A percentile compares a stretch with the other conserved stretches of the same genome.
Conservation (phyloP, 371 early-diverging fungal genomes). For the Mortierella sp. region DNA sequence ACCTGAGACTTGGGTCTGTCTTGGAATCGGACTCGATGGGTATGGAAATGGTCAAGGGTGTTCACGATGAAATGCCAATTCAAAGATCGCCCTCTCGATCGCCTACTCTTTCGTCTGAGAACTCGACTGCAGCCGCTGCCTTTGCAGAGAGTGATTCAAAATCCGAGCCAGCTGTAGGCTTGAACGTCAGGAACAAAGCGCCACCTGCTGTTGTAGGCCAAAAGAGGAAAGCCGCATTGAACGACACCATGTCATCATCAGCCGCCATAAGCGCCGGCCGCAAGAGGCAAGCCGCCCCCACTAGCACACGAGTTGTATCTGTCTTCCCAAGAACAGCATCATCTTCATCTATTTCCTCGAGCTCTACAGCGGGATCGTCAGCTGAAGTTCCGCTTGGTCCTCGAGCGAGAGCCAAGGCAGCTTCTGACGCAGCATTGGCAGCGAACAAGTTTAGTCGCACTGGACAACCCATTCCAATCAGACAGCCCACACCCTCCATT, state of each 20-base stretch:
- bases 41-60: constrained; percentile 37
- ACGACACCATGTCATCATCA: constrained; percentile 4
- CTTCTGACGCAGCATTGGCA: constrained; percentile 48
- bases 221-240: constrained; percentile 30
- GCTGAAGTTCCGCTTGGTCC: constrained; percentile 35
- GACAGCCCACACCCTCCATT: constrained; percentile 10
- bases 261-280: constrained; percentile 9
- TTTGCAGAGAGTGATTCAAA: not conserved
- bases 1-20: constrained; percentile 1
- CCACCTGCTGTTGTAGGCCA: constrained; percentile 16
- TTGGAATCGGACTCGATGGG: constrained; percentile 11
- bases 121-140: not conserved
- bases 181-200: not conserved
- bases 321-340: constrained; percentile 13
- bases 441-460: constrained; percentile 26
- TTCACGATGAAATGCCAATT: constrained; percentile 26
- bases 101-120: constrained; percentile 34
- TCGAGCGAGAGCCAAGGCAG: constrained; percentile 53
- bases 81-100: constrained; percentile 31
- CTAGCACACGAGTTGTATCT: not conserved
- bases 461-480: not conserved
- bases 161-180: not conserved
- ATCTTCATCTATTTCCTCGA: constrained; percentile 9
- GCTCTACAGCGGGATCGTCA: not conserved
- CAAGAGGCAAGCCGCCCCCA: constrained; percentile 24